Base-by-base conservation (phyloP, 2,329 filamentous ascomycete genomes). In the Monilinia fructigena region DNA sequence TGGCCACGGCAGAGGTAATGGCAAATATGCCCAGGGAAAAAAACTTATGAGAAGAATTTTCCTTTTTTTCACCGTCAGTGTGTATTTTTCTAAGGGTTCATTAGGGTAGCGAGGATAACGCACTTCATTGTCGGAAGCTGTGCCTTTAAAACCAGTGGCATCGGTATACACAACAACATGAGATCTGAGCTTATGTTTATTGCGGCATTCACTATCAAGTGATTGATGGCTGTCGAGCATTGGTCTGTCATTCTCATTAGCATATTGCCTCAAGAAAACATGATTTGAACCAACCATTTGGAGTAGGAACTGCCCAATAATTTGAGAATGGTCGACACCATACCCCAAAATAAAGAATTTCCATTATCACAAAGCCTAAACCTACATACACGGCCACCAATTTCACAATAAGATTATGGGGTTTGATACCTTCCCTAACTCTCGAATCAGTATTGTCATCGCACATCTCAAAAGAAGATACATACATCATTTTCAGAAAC, bases 161-260 rank as follows among this genome's bases (percentile, higher is more conserved):
- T 79, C 1, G 85, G 84, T 26, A 88, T 82, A 4, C 80, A 72
- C 38, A 88, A 82, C 73, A 89, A 87, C 77, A 85, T 80, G 16
- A 86, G 48, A 69, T 88, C 86, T 35, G 84, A 86, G 2, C 82
- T 81, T 59, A 88, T 82, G 70, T 89, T 88, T 72, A 88, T 82
- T 4, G 81, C 78, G 1, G 83, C 81, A 67, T 87, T 85, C 20
- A 83, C 82, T 61, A 86, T 86, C 14, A 86, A 79, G 70, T 86
- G 86, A 72, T 85, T 78, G 20, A 82, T 78, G 2, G 83, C 80
- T 0, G 85, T 82, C 0, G 84, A 83, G 72, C 85, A 88, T 78
- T 88, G 84, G 1, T 78, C 81, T 83, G 45, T 31, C 18, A 52
- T 68, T 58, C 66, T 35, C 56, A 58, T 52, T 65, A 28, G 10